Evolutionary conservation across 768 basidiomycete genomes (phyloP), one percentile per base, ranked within the genome.

Genomic region (Xerocomellus amylosporus): DNA sequence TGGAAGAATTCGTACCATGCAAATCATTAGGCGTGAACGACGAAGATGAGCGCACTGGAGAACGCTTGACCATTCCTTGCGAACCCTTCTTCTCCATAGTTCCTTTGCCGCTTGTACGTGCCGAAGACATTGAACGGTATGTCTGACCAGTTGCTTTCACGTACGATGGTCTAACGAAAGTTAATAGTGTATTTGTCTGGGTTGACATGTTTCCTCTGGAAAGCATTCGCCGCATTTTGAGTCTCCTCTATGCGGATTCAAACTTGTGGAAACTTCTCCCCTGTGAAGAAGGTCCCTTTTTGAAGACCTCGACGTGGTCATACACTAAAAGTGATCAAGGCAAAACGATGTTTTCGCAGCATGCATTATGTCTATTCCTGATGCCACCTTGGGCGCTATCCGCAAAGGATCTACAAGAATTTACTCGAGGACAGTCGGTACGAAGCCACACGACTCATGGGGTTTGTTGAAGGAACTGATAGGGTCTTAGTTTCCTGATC

Each of bases 141-240:
- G 72, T 52, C 26, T n/a, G 30, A 31, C 19, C 22, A 31, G 14
- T 30, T 10, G 1, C 56, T 30, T 46, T 31, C 20, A 46, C 24
- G 6, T 8, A 41, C 19, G 9, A 17, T 40, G n/a, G 39, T 53
- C 48, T 62, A 36, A 58, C 28, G 3, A 33, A 38, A 20, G 15
- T 46, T 9, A 20, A 24, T 48, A 84, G 83, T 30, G 64, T 83
- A 38, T 64, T 70, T 22, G 65, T 71, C 24, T 85, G 83, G 83
- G 59, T 84, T 15, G 74, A 75, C 26, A 74, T 74, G 52, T 73
- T 81, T 44, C 81, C 83, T 5, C 64, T 86, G 22, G 74, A 76
- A 61, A 84, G 79, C 9, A 73, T 74, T 14, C 78, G 80, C 60
- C 71, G 74, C 28, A 54, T 75, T 24, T 57, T 78, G 51, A 71